These are phyloP conservation scores for Rhizopogon roseolus DNA, from an alignment of 768 basidiomycete genomes.

Conservation along the genomic window DNA sequence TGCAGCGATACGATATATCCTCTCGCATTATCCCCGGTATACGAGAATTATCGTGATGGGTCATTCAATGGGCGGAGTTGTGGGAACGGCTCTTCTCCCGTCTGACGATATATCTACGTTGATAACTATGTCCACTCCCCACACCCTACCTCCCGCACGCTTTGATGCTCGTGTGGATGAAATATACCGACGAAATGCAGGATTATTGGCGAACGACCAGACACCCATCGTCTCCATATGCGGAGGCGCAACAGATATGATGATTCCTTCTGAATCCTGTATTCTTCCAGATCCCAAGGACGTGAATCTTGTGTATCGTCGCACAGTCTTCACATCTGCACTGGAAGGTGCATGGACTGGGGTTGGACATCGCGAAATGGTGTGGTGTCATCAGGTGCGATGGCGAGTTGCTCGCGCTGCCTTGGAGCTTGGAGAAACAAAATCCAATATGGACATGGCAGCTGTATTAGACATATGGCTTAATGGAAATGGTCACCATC, in stretches of 20 bases:
- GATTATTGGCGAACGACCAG: slow-evolving; percentile 35
- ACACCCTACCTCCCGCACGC: slow-evolving; percentile 80
- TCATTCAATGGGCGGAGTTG: slow-evolving; percentile 97
- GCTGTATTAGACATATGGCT: slow-evolving; percentile 62
- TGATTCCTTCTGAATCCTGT: slow-evolving; percentile 90
- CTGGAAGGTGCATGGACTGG: slow-evolving; percentile 93
- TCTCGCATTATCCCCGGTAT: slow-evolving; percentile 63
- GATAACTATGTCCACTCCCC: slow-evolving; percentile 96
- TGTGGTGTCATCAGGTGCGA: slow-evolving; percentile 98
- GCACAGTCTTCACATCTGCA: slow-evolving; percentile 78
- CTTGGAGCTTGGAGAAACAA: slow-evolving; percentile 53
- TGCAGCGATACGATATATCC: slow-evolving; percentile 69
- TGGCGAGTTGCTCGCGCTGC: slow-evolving; percentile 81
- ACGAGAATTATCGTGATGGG: slow-evolving; percentile 76
- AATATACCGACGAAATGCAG: slow-evolving; percentile 54
- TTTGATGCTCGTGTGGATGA: slow-evolving; percentile 76
- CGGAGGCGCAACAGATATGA: slow-evolving; percentile 88
- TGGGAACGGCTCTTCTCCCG: slow-evolving; percentile 76
- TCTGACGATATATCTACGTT: slow-evolving; percentile 65
- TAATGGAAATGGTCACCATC: slow-evolving; percentile 46
- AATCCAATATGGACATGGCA: slow-evolving; percentile 22
- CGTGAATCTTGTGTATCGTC: slow-evolving; percentile 32
- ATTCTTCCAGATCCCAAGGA: slow-evolving; percentile 38
- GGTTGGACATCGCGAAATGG: slow-evolving; percentile 93
- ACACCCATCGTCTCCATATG: slow-evolving; percentile 81